A percentile compares a stretch with the other conserved stretches of the same genome.
Conservation (phyloP, 2,329 filamentous ascomycete species). For the Sporothrix brunneoviolacea region DNA sequence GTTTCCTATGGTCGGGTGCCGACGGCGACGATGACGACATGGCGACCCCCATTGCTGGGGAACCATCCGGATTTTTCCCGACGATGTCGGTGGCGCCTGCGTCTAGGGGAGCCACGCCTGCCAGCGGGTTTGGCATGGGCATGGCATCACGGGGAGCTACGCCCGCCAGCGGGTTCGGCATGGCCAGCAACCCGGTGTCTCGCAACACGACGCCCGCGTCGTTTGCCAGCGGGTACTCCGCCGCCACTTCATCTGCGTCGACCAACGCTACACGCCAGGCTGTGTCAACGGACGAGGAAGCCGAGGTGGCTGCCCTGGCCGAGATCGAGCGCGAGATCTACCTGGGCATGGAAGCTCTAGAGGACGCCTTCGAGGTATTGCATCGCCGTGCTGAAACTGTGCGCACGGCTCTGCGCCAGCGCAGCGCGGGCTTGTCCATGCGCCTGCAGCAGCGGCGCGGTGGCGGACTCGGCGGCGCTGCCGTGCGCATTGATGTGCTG, state of each 20-base stretch:
- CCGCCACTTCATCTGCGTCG: constrained; percentile 42
- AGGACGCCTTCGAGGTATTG: constrained; percentile 89
- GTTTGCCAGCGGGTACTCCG: constrained; percentile 30
- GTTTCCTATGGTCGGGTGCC: constrained; percentile 89
- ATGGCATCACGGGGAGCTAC: constrained; percentile 33
- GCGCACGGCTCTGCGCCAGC: constrained; percentile 70
- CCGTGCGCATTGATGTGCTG: constrained; percentile 47
- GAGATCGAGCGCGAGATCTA: constrained; percentile 94
- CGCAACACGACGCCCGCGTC: constrained; percentile 48
- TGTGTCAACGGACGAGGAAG: constrained; percentile 89
- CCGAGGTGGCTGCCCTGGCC: constrained; percentile 80
- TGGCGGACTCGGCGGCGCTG: constrained; percentile 23
- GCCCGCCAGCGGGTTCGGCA: constrained; percentile 31
- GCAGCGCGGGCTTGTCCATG: constrained; percentile 68
- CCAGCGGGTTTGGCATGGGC: constrained; percentile 29
- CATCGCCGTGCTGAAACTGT: constrained; percentile 79
- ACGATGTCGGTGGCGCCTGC: not conserved
- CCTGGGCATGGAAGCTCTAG: constrained; percentile 84
- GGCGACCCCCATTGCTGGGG: constrained; percentile 32
- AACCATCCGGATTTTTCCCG: constrained; percentile 20
- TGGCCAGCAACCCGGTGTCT: constrained; percentile 39
- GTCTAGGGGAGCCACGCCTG: constrained; percentile 47
- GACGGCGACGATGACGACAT: constrained; percentile 56
- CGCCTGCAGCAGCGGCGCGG: constrained; percentile 52
- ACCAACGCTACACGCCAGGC: constrained; percentile 43